Evolutionary conservation across 1,284 basidiomycete genomes (phyloP).

Genomic region (Naganishia albida): DNA sequence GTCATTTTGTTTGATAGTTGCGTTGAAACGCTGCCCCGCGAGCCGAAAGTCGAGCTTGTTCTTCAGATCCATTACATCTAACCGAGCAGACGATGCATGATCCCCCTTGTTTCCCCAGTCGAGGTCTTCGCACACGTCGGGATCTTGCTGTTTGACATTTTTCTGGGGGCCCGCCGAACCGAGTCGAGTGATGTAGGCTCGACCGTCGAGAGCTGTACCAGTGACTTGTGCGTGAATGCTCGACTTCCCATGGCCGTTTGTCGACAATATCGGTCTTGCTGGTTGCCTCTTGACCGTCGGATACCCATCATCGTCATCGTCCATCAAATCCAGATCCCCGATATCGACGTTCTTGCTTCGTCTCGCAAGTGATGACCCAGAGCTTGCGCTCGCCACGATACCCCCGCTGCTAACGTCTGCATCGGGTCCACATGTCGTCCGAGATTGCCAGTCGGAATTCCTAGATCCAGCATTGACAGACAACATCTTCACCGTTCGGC

Average conservation of each 20-base stretch:
- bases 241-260: neutral
- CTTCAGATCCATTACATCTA: neutral
- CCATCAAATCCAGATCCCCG: slow-evolving; percentile 12
- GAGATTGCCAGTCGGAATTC: neutral
- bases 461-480: neutral
- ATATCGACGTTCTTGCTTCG: slow-evolving; percentile 5
- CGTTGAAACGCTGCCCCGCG: slow-evolving; percentile 30
- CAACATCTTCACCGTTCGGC: slow-evolving; percentile 14
- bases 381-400: slow-evolving; percentile 25
- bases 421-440: neutral
- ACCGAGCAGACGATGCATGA: neutral
- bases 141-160: neutral
- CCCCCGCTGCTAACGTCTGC: neutral
- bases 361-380: neutral
- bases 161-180: neutral
- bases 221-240: slow-evolving; percentile 10
- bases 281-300: slow-evolving; percentile 18
- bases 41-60: slow-evolving; percentile 15
- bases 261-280: neutral
- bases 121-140: slow-evolving; percentile 18
- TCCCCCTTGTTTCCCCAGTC: slow-evolving; percentile 9
- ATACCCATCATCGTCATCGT: slow-evolving; percentile 13
- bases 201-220: slow-evolving; percentile 14
- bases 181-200: slow-evolving; percentile 26
- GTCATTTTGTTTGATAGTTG: slow-evolving; percentile 32